Base-by-base conservation (phyloP, 768 basidiomycete species). In the Glaciozyma antarctica region DNA sequence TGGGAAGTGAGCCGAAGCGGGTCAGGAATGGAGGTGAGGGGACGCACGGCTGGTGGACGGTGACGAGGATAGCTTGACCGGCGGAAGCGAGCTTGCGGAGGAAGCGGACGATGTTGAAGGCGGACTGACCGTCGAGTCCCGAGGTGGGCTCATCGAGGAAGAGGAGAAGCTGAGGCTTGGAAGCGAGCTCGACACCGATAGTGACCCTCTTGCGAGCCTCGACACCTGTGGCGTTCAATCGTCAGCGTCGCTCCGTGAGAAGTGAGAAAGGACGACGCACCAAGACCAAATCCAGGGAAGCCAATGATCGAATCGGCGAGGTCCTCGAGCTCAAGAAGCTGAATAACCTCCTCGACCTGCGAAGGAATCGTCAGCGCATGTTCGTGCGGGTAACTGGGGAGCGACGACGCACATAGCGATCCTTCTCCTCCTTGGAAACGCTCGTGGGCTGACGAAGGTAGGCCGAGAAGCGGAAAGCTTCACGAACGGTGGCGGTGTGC, bases 51-150 rank as follows among this genome's bases (percentile, higher is more conserved):
- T 77, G 76, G 66, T 78, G 77, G 60, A 78, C 90, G 79, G 90
- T 93, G 85, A 90, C 92, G n/a, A 94, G 79, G 70, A 93, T 90
- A 34, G 88, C 86, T 74, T 90, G 90, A 1, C 90, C 90, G 67
- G 82, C 83, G 65, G 87, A 82, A 13, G 89, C 88, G 38, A 93
- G 82, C 55, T 84, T 81, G 15, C 85, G 80, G 53, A 92, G 78
- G 78, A 92, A 88, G 3, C 76, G 75, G 52, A 77, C 75, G 57
- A 78, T 77, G 69, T 76, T 76, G 74, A 72, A 78, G 48, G 77
- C 76, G 28, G 68, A 68, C 54, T 77, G 77, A 32, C 75, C 75
- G 58, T 78, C 77, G 26, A 65, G 61, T 6, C 66, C 60, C 89
- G 88, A 86, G 0, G 90, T 93, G 0, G 91, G 91, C 75, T 93